A percentile compares a stretch with the other conserved stretches of the same genome.
phyloP scores from a whole-genome alignment of 2,329 filamentous ascomycete genomes.

The Sporothrix mexicana region DNA sequence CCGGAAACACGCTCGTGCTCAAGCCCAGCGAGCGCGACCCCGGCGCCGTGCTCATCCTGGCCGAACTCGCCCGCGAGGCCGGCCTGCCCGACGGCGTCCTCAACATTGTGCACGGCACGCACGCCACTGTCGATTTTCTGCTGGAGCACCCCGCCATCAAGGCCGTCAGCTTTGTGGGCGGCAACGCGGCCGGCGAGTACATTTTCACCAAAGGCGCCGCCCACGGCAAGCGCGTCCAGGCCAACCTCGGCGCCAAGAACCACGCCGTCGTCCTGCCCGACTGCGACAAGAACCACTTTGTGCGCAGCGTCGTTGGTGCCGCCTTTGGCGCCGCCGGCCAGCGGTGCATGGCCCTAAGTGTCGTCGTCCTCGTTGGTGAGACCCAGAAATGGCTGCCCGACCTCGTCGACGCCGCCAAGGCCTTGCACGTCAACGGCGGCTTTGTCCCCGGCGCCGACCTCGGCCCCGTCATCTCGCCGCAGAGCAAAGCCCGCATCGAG shows the following conservation, averaged over 20 bases:
- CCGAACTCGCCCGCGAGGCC: slow-evolving; percentile 78
- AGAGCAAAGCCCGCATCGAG: slow-evolving; percentile 81
- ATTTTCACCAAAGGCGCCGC: slow-evolving; percentile 79
- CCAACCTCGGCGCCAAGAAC: slow-evolving; percentile 88
- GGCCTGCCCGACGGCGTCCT: slow-evolving; percentile 82
- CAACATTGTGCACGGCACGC: slow-evolving; percentile 83
- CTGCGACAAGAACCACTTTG: slow-evolving; percentile 87
- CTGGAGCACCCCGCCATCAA: slow-evolving; percentile 84
- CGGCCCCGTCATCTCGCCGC: slow-evolving; percentile 79
- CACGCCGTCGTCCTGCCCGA: slow-evolving; percentile 83
- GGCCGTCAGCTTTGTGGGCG: slow-evolving; percentile 83
- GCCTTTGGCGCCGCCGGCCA: slow-evolving; percentile 86
- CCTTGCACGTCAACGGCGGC: slow-evolving; percentile 75
- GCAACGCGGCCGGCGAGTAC: slow-evolving; percentile 88
- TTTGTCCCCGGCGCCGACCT: slow-evolving; percentile 84
- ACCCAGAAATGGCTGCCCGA: slow-evolving; percentile 83
- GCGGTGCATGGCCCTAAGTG: slow-evolving; percentile 85
- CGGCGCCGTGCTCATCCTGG: slow-evolving; percentile 83
- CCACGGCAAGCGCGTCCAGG: slow-evolving; percentile 87
- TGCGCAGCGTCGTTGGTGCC: slow-evolving; percentile 82
- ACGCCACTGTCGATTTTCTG: slow-evolving; percentile 83
- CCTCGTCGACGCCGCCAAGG: slow-evolving; percentile 75
- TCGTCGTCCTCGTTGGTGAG: slow-evolving; percentile 82
- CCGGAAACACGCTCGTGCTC: slow-evolving; percentile 82
- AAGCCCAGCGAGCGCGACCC: slow-evolving; percentile 88